These are phyloP conservation scores for Pugionium cornutum DNA, from an alignment of 345 rosid species.

Conservation along the genomic window DNA sequence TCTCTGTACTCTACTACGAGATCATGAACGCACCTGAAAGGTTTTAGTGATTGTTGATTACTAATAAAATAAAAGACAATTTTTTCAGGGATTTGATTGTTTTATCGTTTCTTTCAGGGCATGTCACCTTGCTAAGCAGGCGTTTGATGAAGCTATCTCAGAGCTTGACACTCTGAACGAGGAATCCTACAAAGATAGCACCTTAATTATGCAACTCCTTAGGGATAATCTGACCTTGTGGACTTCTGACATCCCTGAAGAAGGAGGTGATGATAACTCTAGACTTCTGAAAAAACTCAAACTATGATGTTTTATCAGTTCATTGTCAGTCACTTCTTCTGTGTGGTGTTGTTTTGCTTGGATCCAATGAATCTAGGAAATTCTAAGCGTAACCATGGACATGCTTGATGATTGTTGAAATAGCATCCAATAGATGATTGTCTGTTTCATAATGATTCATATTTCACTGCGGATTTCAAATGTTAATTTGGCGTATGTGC, in stretches of 20 bases:
- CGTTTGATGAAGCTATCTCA: constrained; percentile 73
- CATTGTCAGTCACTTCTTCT: constrained; percentile 2
- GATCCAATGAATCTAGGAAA: neutral
- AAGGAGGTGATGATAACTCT: constrained; percentile 52
- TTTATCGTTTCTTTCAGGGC: constrained; percentile 49
- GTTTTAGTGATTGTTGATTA: constrained; percentile 33
- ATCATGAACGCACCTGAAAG: constrained; percentile 78
- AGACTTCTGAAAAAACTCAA: constrained; percentile 11
- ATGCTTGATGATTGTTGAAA: constrained; percentile 19
- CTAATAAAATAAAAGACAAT: neutral
- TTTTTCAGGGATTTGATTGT: constrained; percentile 18
- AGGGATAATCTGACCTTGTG: constrained; percentile 77
- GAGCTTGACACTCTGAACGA: constrained; percentile 66
- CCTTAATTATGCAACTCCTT: constrained; percentile 71
- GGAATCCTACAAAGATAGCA: constrained; percentile 80
- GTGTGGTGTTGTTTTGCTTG: constrained; percentile 1
- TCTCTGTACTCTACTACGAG: constrained; percentile 77
- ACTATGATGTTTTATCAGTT: constrained; percentile 10
- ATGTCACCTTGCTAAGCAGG: constrained; percentile 72
- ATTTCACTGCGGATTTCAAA: neutral
- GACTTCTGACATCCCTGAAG: constrained; percentile 74
- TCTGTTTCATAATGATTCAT: neutral
- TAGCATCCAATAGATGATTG: neutral
- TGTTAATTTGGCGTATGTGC: constrained; percentile 14
- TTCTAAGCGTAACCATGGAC: constrained; percentile 15